Evolutionary conservation across 176 grass and related monocot genomes (phyloP).

Genomic region (Hyparrhenia diplandra): DNA sequence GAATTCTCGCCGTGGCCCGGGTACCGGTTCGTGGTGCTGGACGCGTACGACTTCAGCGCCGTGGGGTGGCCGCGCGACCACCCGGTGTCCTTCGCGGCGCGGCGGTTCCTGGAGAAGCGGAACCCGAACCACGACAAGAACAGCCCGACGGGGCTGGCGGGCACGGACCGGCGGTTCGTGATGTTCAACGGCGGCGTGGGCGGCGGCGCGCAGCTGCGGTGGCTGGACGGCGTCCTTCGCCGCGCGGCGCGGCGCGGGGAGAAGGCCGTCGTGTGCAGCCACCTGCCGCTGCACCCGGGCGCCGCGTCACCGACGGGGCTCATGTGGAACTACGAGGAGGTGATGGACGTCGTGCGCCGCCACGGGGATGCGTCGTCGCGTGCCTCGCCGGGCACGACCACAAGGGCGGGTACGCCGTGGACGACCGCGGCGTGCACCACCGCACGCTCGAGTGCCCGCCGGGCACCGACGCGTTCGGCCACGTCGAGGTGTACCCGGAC

Average conservation of each 20-base stretch:
- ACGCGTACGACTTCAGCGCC: conserved; percentile 79
- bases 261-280: conserved; percentile 66
- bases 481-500: conserved; percentile 59
- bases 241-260: conserved; percentile 32
- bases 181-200: conserved; percentile 82
- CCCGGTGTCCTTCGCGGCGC: conserved; percentile 42
- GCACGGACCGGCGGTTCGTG: conserved; percentile 65
- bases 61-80: conserved; percentile 57
- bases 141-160: conserved; percentile 51
- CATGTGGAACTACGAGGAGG: conserved; percentile 86
- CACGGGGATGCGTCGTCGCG: conserved; percentile 58
- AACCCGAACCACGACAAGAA: conserved; percentile 82
- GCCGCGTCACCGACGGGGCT: conserved; percentile 47
- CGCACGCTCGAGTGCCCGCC: conserved; percentile 80
- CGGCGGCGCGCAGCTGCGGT: conserved; percentile 57
- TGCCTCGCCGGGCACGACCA: conserved; percentile 83
- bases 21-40: conserved; percentile 59
- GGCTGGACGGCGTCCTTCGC: conserved; percentile 57
- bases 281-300: conserved; percentile 65
- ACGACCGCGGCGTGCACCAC: conserved; percentile 67
- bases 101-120: conserved; percentile 40
- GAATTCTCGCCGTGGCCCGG: conserved; percentile 62
- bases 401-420: conserved; percentile 60
- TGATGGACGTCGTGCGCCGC: conserved; percentile 47
- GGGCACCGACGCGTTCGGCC: conserved; percentile 60